Evolutionary conservation across 148 eudicot genomes (phyloP), one percentile per base, ranked within the genome.

Genomic region (Vaccinium vitisidaea): DNA sequence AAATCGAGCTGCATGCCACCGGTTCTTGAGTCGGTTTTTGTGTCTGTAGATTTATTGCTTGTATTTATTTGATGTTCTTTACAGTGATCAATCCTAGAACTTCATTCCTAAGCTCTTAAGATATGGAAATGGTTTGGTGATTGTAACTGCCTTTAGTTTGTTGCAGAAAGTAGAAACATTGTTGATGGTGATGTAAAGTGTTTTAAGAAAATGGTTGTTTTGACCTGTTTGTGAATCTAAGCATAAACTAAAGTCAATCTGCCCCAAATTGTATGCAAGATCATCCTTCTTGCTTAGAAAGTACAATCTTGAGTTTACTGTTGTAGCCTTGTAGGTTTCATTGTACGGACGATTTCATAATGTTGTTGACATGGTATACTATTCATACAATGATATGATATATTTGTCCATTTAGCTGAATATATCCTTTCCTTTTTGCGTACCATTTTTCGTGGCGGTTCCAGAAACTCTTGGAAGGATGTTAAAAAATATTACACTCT

Each of bases 311-410:
- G 53, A 19, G 16, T 80, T 80, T 36, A 39, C 16, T 15, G 2
- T 54, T 79, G 73, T n/a, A n/a, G n/a, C n/a, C n/a, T n/a, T n/a
- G n/a, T 59, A 81, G 43, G 30, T 80, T 61, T 59, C 53, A 61
- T 6, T 15, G 13, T 80, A 8, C 25, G 10, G 2, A 65, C 13
- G 30, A 65, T 2, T 9, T 65, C 14, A 65, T 65, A 65, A 8
- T 65, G 70, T 8, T 65, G 30, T 65, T 65, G 30, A 82, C 59
- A n/a, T 39, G 65, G 32, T 5, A 2, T 36, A 36, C 39, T 36
- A 63, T 81, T 81, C 13, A 2, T 46, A 1, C 6, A 81, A 65
- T 48, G 70, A 25, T 46, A 53, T 50, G 36, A 23, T 77, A 11
- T 10, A 6, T 50, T 75, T 18, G 3, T 46, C 25, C 13, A 18